Percentiles rank a stretch among this genome's conserved stretches.
phyloP scores from a whole-genome alignment of 2,329 filamentous ascomycete genomes.

The Cytospora chrysosperma region DNA sequence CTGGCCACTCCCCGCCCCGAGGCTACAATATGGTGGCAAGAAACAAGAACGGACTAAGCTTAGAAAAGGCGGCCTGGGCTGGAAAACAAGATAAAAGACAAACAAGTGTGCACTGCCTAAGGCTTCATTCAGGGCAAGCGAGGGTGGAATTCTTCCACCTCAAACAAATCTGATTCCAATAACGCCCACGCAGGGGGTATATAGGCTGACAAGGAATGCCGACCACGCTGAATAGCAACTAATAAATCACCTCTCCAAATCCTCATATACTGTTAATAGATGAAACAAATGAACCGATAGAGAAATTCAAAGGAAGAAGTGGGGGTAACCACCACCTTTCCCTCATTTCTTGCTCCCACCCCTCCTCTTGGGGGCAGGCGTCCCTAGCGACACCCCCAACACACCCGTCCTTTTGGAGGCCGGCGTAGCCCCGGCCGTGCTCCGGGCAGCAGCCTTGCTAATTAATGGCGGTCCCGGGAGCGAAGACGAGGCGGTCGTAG shows the following conservation, averaged over 20 bases:
- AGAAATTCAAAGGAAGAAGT: no score
- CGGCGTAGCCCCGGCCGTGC: background rate
- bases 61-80: no score
- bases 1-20: no score
- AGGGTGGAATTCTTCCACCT: background rate
- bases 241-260: no score
- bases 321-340: background rate
- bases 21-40: no score
- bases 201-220: background rate
- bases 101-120: background rate
- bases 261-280: no score
- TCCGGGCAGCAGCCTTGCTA: slow-evolving; percentile 23
- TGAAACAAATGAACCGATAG: no score
- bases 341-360: background rate
- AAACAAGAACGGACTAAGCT: no score
- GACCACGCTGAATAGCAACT: background rate
- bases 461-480: slow-evolving; percentile 33
- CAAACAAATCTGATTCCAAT: background rate
- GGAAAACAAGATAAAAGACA: background rate
- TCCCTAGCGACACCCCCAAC: slow-evolving; percentile 14
- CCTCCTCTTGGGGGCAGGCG: slow-evolving; percentile 16
- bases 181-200: background rate
- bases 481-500: slow-evolving; percentile 32
- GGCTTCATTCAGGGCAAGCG: background rate
- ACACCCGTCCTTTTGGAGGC: slow-evolving; percentile 9